Evolutionary conservation across 2,329 filamentous ascomycete species (phyloP).

Genomic region (Pyrenochaeta sp.): DNA sequence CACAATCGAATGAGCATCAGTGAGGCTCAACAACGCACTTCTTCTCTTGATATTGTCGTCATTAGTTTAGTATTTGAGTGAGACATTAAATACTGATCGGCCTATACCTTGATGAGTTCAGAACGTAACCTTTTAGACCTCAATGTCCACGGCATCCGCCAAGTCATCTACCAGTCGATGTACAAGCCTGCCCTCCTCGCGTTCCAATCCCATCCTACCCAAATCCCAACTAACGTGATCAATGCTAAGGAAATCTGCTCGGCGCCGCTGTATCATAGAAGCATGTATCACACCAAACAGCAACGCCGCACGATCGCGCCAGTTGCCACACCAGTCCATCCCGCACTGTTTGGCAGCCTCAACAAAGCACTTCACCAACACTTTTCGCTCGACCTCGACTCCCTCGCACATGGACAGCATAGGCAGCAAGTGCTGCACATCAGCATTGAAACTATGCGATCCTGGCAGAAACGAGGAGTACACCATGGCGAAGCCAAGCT

Average conservation of each 20-base stretch:
- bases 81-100: not conserved
- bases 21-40: not conserved
- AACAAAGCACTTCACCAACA: not conserved
- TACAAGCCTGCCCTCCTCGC: not conserved
- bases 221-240: not conserved
- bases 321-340: not conserved
- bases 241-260: not conserved
- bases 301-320: not conserved
- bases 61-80: not conserved
- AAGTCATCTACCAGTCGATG: not conserved
- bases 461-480: not conserved
- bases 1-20: not conserved
- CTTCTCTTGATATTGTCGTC: not conserved
- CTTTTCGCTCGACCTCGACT: not conserved
- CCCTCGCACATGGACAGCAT: not conserved
- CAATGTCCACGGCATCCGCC: not conserved
- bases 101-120: slow-evolving; percentile 4
- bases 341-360: not conserved
- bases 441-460: not conserved
- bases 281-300: not conserved
- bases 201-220: not conserved
- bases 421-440: not conserved
- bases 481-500: not conserved
- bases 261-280: not conserved
- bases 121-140: not conserved